Conservation (phyloP, 2,329 filamentous ascomycete species). For the Fusarium protoensiforme region DNA sequence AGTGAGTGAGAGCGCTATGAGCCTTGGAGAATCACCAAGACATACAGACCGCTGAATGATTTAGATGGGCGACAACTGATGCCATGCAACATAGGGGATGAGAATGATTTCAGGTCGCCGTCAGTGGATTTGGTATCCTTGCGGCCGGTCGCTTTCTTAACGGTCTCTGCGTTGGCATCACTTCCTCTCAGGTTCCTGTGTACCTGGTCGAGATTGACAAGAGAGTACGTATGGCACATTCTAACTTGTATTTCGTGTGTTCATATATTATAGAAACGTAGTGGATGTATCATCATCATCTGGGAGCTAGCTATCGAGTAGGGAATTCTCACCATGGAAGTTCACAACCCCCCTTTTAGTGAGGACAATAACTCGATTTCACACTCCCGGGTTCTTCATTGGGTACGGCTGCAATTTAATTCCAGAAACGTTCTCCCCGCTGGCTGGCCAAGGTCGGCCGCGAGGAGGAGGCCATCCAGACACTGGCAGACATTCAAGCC, state of each 20-base stretch:
- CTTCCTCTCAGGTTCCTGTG: slow-evolving; percentile 18
- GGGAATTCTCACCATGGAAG: slow-evolving; percentile 66
- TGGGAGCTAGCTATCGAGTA: slow-evolving; percentile 23
- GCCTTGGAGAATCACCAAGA: not conserved
- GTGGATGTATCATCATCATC: slow-evolving; percentile 26
- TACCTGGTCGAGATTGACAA: slow-evolving; percentile 24
- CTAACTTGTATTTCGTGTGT: not conserved
- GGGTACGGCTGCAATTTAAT: slow-evolving; percentile 71
- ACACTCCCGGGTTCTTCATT: slow-evolving; percentile 64
- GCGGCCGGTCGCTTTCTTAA: slow-evolving; percentile 14
- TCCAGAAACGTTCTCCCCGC: slow-evolving; percentile 65
- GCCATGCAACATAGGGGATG: not conserved
- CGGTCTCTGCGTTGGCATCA: slow-evolving; percentile 13
- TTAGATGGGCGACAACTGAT: not conserved
- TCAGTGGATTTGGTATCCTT: slow-evolving; percentile 12
- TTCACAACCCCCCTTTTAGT: not conserved
- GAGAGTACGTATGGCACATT: not conserved
- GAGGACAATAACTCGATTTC: not conserved
- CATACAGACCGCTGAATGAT: not conserved
- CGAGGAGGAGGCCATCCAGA: slow-evolving; percentile 62
- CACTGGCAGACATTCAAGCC: slow-evolving; percentile 65
- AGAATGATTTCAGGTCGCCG: not conserved
- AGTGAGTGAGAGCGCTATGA: no score
- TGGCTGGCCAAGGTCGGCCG: slow-evolving; percentile 71
- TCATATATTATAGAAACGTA: slow-evolving; percentile 4